These are phyloP conservation scores for Aspergillus proliferans DNA, from an alignment of 2,329 filamentous ascomycete species.

Conservation along the genomic window DNA sequence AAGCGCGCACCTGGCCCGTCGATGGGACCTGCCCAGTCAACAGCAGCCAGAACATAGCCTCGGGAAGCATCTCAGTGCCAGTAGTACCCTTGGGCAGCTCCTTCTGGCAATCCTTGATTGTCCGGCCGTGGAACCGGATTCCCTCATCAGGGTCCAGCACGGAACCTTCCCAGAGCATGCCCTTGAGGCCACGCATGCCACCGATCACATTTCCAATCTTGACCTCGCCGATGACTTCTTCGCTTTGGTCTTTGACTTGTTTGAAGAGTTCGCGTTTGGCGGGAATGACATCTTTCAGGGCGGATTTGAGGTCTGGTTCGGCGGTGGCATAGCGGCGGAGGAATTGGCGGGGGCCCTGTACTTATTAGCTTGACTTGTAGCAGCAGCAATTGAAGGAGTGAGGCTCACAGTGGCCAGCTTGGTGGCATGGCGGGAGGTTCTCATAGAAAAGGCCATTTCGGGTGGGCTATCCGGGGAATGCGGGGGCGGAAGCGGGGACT, in stretches of 20 bases:
- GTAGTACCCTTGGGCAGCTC: conserved; percentile 87
- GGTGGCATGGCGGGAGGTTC: conserved; percentile 33
- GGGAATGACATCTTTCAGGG: conserved; percentile 76
- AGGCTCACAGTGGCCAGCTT: conserved; percentile 31
- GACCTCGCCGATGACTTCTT: conserved; percentile 82
- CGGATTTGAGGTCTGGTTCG: conserved; percentile 84
- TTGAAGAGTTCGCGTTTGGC: conserved; percentile 90
- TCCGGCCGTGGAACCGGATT: conserved; percentile 95
- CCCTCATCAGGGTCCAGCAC: conserved; percentile 95
- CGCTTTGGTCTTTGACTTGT: conserved; percentile 79
- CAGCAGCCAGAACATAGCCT: conserved; percentile 99
- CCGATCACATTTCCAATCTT: conserved; percentile 92
- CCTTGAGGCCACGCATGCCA: conserved; percentile 95
- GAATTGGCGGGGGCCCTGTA: conserved; percentile 13
- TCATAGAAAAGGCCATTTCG: conserved; percentile 23
- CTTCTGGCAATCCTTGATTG: conserved; percentile 95
- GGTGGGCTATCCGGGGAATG: conserved; percentile 8
- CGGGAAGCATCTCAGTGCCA: conserved; percentile 91
- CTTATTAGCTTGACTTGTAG: not conserved
- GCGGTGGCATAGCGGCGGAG: conserved; percentile 50
- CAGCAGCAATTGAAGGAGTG: not conserved
- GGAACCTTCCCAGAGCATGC: conserved; percentile 98
- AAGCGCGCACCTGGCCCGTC: conserved; percentile 68
- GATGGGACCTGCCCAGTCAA: conserved; percentile 88
- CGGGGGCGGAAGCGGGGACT: conserved; percentile 2